Evolutionary conservation across 768 basidiomycete species (phyloP).

Genomic region (Pisolithus marmoratus): DNA sequence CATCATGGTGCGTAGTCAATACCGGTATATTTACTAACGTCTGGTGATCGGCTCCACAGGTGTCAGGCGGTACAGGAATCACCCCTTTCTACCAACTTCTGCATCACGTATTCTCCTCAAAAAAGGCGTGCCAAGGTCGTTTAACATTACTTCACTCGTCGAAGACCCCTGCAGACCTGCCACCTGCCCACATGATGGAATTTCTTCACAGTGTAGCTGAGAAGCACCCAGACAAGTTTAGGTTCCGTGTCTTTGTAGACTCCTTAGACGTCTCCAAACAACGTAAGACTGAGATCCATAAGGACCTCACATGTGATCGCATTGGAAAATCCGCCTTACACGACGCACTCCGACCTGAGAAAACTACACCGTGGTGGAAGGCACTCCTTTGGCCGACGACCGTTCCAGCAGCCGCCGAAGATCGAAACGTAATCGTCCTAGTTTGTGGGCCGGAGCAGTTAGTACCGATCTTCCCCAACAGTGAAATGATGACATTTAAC

Average conservation of each 20-base stretch:
- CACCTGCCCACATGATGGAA: conserved; percentile 56
- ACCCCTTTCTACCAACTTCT: conserved; percentile 82
- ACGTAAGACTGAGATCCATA: conserved; percentile 10
- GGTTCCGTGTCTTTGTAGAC: conserved; percentile 61
- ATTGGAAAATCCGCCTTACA: conserved; percentile 49
- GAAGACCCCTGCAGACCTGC: conserved; percentile 53
- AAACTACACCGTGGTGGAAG: conserved; percentile 26
- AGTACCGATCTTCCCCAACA: conserved; percentile 19
- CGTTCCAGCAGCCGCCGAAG: conserved; percentile 6
- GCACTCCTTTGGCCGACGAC: conserved; percentile 13
- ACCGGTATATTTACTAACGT: neutral
- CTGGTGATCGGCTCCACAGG: conserved; percentile 36
- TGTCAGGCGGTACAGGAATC: conserved; percentile 85
- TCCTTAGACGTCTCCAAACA: conserved; percentile 14
- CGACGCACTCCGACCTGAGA: conserved; percentile 30
- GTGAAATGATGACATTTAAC: neutral
- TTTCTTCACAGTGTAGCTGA: conserved; percentile 45
- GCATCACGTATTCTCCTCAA: conserved; percentile 41
- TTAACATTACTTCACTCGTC: conserved; percentile 76
- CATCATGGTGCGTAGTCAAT: conserved; percentile 51
- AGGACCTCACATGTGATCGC: conserved; percentile 41
- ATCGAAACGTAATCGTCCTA: conserved; percentile 54
- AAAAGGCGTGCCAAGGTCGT: conserved; percentile 35
- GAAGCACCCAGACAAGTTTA: conserved; percentile 50
- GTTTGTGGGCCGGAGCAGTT: conserved; percentile 85